Percentiles rank a stretch among this genome's conserved stretches.
Evolutionary conservation across 495 filamentous ascomycete species (phyloP).

Genomic region (Daldinia concentrica): DNA sequence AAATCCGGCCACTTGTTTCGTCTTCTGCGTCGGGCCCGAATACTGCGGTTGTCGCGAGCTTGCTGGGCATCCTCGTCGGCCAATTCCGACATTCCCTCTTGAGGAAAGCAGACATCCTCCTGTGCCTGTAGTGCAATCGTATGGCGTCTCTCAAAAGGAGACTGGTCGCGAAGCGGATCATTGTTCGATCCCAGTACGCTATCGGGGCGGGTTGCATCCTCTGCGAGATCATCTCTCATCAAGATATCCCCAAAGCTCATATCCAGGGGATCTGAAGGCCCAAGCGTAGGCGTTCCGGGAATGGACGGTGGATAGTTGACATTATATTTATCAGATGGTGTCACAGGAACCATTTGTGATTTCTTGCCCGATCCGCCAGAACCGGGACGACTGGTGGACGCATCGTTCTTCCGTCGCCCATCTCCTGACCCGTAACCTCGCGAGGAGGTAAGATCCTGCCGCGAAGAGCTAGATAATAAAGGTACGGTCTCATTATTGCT

Average conservation of each 20-base stretch:
- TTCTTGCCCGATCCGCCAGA: slow-evolving; percentile 55
- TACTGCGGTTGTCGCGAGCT: slow-evolving; percentile 38
- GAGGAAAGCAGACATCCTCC: slow-evolving; percentile 94
- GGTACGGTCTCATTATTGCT: slow-evolving; percentile 66
- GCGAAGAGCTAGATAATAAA: slow-evolving; percentile 57
- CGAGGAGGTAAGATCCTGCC: slow-evolving; percentile 36
- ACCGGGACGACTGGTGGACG: slow-evolving; percentile 48
- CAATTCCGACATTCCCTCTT: slow-evolving; percentile 77
- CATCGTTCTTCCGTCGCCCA: slow-evolving; percentile 33
- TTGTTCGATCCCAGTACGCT: slow-evolving; percentile 53
- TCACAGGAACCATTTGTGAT: slow-evolving; percentile 48
- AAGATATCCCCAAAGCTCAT: slow-evolving; percentile 84
- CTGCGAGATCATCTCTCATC: slow-evolving; percentile 67
- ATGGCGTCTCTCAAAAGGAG: slow-evolving; percentile 56
- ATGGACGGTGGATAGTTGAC: slow-evolving; percentile 98
- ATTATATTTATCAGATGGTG: slow-evolving; percentile 67
- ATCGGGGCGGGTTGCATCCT: slow-evolving; percentile 56
- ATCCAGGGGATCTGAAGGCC: slow-evolving; percentile 54
- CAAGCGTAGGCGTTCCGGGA: slow-evolving; percentile 76
- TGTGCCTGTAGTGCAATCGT: slow-evolving; percentile 67
- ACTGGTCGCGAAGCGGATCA: slow-evolving; percentile 40
- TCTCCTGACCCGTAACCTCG: slow-evolving; percentile 54
- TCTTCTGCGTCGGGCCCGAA: slow-evolving; percentile 61
- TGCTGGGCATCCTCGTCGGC: slow-evolving; percentile 74
- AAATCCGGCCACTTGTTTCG: slow-evolving; percentile 68